phyloP scores from a whole-genome alignment of 495 filamentous ascomycete genomes.

The Penicillium samsonianum region DNA sequence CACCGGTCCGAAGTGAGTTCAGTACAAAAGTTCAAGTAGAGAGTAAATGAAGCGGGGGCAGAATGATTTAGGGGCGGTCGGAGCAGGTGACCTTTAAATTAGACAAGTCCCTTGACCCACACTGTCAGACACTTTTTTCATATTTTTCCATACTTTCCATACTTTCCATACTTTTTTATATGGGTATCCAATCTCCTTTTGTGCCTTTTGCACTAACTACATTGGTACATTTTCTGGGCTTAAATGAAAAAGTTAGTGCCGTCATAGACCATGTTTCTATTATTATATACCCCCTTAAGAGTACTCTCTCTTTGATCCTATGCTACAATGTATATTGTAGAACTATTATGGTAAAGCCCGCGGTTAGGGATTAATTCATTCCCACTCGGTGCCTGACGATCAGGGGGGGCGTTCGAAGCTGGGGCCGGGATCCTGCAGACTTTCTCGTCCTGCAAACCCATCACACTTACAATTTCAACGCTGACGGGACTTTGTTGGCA shows the following conservation, averaged over 20 bases:
- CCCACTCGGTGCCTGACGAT: slow-evolving; percentile 13
- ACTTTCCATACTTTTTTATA: not conserved
- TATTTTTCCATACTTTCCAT: not conserved
- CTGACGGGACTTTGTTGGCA: not conserved
- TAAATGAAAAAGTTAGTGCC: not conserved
- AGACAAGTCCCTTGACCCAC: slow-evolving; percentile 4
- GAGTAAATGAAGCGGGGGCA: slow-evolving; percentile 6
- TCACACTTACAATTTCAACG: slow-evolving; percentile 1
- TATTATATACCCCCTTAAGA: slow-evolving; percentile 3
- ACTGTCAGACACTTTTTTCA: not conserved
- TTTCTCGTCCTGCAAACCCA: not conserved
- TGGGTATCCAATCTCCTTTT: not conserved
- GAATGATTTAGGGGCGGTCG: slow-evolving; percentile 14
- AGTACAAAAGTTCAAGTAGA: not conserved
- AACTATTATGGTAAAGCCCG: not conserved
- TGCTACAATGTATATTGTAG: no score
- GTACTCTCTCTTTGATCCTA: no score
- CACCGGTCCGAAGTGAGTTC: not conserved
- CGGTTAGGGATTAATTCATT: not conserved
- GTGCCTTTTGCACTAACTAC: not conserved
- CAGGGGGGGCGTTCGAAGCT: slow-evolving; percentile 1
- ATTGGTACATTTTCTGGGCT: not conserved
- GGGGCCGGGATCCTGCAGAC: not conserved
- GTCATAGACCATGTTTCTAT: slow-evolving; percentile 6
- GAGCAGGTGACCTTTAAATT: slow-evolving; percentile 12